Conservation (phyloP, 495 filamentous ascomycete genomes). For the Parmelia sp. region DNA sequence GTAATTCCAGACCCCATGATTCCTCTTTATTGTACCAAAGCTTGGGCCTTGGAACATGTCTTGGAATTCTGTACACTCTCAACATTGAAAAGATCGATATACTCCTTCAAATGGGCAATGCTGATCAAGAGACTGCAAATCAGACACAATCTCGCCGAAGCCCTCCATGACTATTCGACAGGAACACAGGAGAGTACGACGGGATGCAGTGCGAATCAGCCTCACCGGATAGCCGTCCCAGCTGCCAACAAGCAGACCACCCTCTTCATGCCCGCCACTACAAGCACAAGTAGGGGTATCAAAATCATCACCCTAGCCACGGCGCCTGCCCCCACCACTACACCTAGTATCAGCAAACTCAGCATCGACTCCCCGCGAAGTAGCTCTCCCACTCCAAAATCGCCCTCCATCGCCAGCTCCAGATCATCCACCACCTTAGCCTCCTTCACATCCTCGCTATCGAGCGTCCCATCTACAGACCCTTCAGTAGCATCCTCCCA, state of each 20-base stretch:
- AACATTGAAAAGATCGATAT: not conserved
- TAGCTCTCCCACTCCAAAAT: slow-evolving; percentile 13
- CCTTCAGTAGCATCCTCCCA: slow-evolving; percentile 33
- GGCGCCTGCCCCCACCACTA: slow-evolving; percentile 20
- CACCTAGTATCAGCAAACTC: slow-evolving; percentile 23
- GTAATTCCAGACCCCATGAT: not conserved
- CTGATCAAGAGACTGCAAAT: not conserved
- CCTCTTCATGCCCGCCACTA: slow-evolving; percentile 84
- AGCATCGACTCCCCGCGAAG: slow-evolving; percentile 19
- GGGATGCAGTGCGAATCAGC: slow-evolving; percentile 63
- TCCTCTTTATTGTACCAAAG: not conserved
- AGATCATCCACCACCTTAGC: slow-evolving; percentile 24
- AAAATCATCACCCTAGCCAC: slow-evolving; percentile 53
- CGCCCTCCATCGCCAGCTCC: slow-evolving; percentile 20
- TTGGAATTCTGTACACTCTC: not conserved
- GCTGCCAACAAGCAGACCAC: slow-evolving; percentile 69
- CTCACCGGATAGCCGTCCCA: slow-evolving; percentile 64
- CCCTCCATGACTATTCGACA: slow-evolving; percentile 78
- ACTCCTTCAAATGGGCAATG: not conserved
- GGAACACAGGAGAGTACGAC: slow-evolving; percentile 50
- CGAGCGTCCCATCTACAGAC: slow-evolving; percentile 58
- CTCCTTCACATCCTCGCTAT: slow-evolving; percentile 58
- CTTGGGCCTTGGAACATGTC: not conserved
- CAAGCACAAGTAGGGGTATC: slow-evolving; percentile 51
- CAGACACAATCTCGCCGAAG: slow-evolving; percentile 54